phyloP scores from a whole-genome alignment of 2,329 filamentous ascomycete genomes.

The Beauveria pseudobassiana region DNA sequence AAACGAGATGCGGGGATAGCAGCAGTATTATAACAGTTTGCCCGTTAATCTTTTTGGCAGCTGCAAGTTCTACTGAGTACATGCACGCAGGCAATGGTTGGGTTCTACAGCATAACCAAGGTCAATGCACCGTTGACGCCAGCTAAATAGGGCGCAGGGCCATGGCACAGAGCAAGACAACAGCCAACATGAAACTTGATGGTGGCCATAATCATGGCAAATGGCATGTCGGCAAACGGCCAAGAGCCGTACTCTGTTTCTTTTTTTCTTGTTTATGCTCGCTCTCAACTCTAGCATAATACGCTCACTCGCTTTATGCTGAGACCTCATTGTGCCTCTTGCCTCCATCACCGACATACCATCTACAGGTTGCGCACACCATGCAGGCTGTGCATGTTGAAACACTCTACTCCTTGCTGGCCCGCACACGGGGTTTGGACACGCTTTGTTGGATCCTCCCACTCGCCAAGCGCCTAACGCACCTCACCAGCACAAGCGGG shows the following conservation, averaged over 20 bases:
- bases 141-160: background rate
- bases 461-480: background rate
- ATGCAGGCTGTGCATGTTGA: constrained; percentile 6
- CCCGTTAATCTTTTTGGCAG: no score
- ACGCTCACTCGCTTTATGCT: background rate
- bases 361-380: background rate
- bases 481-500: background rate
- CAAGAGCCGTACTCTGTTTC: background rate
- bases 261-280: background rate
- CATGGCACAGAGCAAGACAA: background rate
- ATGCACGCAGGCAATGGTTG: no score
- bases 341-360: background rate
- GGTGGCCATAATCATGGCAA: background rate
- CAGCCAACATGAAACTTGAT: background rate
- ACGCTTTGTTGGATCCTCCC: background rate
- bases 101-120: background rate
- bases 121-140: background rate
- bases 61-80: no score
- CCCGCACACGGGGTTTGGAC: background rate
- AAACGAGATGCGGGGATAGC: background rate
- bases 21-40: background rate
- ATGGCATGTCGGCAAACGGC: background rate
- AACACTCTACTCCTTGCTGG: background rate
- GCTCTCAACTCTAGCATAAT: background rate
- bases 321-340: background rate